Base-by-base conservation (phyloP, 352 stramenopile species). In the Globisporangium orthogonon region DNA sequence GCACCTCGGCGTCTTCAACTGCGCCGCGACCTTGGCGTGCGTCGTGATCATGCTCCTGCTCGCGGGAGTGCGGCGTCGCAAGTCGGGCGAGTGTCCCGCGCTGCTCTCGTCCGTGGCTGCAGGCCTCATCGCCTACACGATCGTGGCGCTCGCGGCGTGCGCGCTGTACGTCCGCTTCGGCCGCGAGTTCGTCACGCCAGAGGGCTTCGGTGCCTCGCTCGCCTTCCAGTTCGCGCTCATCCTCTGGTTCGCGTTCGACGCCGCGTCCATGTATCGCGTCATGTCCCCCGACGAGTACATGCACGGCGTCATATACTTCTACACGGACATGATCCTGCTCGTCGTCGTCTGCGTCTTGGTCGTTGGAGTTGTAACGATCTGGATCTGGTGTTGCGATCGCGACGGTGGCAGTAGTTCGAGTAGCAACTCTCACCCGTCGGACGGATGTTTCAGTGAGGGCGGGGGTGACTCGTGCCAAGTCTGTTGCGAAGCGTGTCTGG, bases 251-350 rank as follows among this genome's bases (percentile, higher is more conserved):
- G 66, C 73, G 0, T 70, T 72, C 58, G 71, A 83, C 33, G 76
- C 76, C 11, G 72, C 63, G 47, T 74, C 54, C 61, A 83, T 86
- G 74, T 79, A 81, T 52, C 70, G 71, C 47, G 71, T 80, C 45
- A 66, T 86, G 61, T 81, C 73, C 7, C 75, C 75, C 0, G 75
- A 86, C 52, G 75, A 85, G 61, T 83, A 83, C 70, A 85, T 85
- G 72, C 76, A 76, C 59, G 75, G 75, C 48, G 74, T 85, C 47
- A 73, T 85, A 52, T 83, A 83, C 58, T 85, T 85, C 51, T 85
- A 85, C 66, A 76, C 76, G 44, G 75, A 85, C 56, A 74, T 85
- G 55, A 66, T 85, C 41, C 62, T 81, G 54, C 62, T 85, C 46
- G 59, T 71, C n/a, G n/a, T n/a, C n/a, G n/a, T n/a, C n/a, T n/a